Conservation (phyloP, 2,329 filamentous ascomycete genomes). For the Colletotrichum gloeosporioides region DNA sequence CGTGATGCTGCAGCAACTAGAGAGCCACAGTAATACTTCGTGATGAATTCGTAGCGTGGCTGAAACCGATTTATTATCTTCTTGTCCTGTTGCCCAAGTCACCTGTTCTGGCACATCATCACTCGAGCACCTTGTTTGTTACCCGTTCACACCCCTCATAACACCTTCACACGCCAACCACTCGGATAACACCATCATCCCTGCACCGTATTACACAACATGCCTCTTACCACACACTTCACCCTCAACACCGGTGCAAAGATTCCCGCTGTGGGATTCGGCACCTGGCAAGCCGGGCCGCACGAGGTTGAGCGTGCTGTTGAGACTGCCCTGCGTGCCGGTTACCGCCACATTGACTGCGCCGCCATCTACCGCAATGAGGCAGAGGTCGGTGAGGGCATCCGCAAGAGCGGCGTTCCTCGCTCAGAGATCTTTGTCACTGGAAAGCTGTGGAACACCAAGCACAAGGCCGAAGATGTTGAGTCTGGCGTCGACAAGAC, state of each 20-base stretch:
- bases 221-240: slow-evolving; percentile 21
- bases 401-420: slow-evolving; percentile 41
- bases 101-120: not conserved
- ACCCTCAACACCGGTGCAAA: slow-evolving; percentile 25
- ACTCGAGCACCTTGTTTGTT: not conserved
- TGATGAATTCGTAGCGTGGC: not conserved
- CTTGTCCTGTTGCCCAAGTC: not conserved
- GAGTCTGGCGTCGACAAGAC: slow-evolving; percentile 53
- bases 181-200: not conserved
- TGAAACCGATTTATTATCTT: not conserved
- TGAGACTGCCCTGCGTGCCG: slow-evolving; percentile 47
- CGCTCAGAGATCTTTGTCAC: slow-evolving; percentile 54
- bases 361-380: slow-evolving; percentile 54
- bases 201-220: not conserved
- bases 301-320: slow-evolving; percentile 54
- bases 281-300: slow-evolving; percentile 30
- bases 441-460: slow-evolving; percentile 67
- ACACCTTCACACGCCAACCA: not conserved
- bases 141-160: not conserved
- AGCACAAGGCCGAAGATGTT: slow-evolving; percentile 54
- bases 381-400: slow-evolving; percentile 46
- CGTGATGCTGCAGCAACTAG: not conserved
- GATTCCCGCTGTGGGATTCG: slow-evolving; percentile 26
- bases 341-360: slow-evolving; percentile 53
- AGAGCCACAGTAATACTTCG: not conserved